Percentiles rank a stretch among this genome's conserved stretches.
Evolutionary conservation across 495 filamentous ascomycete genomes (phyloP).

Genomic region (Talaromyces wortmannii): DNA sequence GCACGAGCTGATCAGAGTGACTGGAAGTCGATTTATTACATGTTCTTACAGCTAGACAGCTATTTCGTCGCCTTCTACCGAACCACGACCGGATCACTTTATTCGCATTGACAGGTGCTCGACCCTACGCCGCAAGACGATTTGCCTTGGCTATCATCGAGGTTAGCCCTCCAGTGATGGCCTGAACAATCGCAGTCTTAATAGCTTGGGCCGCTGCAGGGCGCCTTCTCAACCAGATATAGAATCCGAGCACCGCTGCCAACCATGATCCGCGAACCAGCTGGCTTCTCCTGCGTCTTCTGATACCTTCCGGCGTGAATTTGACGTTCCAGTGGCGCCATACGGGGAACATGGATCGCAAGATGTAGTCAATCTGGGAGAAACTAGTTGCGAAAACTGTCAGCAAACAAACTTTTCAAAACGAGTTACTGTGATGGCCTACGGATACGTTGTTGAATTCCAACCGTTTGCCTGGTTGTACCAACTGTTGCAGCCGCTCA

Average conservation of each 20-base stretch:
- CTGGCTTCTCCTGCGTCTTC: slow-evolving; percentile 15
- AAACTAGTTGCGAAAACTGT: slow-evolving; percentile 24
- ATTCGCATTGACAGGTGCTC: too few species aligned
- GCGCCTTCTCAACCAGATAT: slow-evolving; percentile 7
- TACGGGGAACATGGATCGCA: slow-evolving; percentile 47
- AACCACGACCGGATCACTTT: too few species aligned
- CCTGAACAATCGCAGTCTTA: not conserved
- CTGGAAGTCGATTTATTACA: too few species aligned
- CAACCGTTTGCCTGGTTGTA: slow-evolving; percentile 49
- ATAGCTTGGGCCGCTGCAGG: not conserved
- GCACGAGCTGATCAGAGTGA: too few species aligned
- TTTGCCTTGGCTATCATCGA: not conserved
- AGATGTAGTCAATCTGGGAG: slow-evolving; percentile 41
- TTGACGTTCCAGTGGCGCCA: slow-evolving; percentile 49
- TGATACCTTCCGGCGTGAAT: slow-evolving; percentile 39
- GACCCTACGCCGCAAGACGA: not conserved
- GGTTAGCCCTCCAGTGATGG: not conserved
- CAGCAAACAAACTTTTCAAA: not conserved
- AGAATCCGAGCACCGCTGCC: slow-evolving; percentile 9
- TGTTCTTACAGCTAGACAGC: too few species aligned
- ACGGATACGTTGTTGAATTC: slow-evolving; percentile 57
- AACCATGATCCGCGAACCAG: slow-evolving; percentile 12
- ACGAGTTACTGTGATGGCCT: slow-evolving; percentile 13
- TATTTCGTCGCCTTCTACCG: too few species aligned
- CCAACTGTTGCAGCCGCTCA: slow-evolving; percentile 49